Evolutionary conservation across 202 grass and related monocot genomes (phyloP).

Genomic region (Setaria viridis): DNA sequence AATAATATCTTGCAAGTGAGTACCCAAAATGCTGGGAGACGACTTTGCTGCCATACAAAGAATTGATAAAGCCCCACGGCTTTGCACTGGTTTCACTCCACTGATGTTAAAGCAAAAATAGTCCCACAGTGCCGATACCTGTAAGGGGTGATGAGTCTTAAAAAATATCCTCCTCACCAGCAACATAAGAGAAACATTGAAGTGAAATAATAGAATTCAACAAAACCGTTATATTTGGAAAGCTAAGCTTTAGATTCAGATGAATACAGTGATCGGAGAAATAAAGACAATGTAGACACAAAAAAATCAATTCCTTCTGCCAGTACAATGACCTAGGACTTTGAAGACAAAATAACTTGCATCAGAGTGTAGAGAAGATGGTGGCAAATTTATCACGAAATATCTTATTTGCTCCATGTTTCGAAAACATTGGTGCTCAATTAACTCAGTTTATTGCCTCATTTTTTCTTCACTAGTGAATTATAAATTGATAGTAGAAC

Average conservation of each 20-base stretch:
- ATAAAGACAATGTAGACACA: neutral
- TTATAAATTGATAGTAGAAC: constrained; percentile 14
- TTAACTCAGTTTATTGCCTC: neutral
- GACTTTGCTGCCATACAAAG: constrained; percentile 97
- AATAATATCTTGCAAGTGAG: constrained; percentile 92
- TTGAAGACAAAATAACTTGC: constrained; percentile 16
- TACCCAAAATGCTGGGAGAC: constrained; percentile 73
- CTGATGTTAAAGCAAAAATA: constrained; percentile 89
- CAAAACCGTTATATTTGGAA: constrained; percentile 7
- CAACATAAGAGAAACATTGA: constrained; percentile 26
- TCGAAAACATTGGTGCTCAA: neutral
- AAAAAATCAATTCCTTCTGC: neutral
- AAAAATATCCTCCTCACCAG: constrained; percentile 7
- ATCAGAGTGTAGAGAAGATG: neutral
- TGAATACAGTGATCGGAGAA: neutral
- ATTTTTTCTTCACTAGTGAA: constrained; percentile 33
- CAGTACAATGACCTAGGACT: constrained; percentile 8
- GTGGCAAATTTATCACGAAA: neutral
- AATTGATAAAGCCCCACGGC: constrained; percentile 87
- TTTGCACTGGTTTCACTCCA: constrained; percentile 72
- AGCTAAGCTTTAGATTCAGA: constrained; percentile 29
- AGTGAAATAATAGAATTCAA: constrained; percentile 16
- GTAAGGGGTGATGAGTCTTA: neutral
- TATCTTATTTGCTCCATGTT: constrained; percentile 26
- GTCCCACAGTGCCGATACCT: constrained; percentile 93